Percentiles rank a stretch among this genome's conserved stretches.
Evolutionary conservation across 805 yeast genomes (phyloP).

Genomic region (Spathaspora arborariae): DNA sequence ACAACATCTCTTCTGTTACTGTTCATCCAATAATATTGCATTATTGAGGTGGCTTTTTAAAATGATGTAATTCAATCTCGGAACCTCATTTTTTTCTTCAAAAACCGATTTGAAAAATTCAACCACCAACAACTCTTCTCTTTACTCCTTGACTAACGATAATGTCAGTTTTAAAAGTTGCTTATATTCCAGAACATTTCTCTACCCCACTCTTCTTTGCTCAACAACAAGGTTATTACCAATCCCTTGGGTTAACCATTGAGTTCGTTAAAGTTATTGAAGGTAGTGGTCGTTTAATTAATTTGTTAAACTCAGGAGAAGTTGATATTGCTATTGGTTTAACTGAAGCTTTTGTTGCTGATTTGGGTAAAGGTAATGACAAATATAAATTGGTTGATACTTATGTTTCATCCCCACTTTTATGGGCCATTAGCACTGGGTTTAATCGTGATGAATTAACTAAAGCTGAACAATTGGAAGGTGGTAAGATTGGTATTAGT

Average conservation of each 20-base stretch:
- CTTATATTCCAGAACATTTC: slow-evolving; percentile 89
- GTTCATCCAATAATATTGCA: not conserved
- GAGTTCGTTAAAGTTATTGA: slow-evolving; percentile 71
- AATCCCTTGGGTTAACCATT: slow-evolving; percentile 46
- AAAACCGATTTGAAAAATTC: not conserved
- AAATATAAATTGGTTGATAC: slow-evolving; percentile 70
- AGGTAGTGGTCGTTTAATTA: slow-evolving; percentile 86
- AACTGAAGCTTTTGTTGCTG: slow-evolving; percentile 88
- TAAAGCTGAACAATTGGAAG: slow-evolving; percentile 51
- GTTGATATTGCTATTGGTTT: slow-evolving; percentile 83
- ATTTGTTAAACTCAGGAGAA: slow-evolving; percentile 56
- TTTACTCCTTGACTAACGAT: not conserved
- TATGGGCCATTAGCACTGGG: slow-evolving; percentile 91
- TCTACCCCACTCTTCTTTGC: slow-evolving; percentile 84
- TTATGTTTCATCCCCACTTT: slow-evolving; percentile 79
- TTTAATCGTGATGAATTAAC: slow-evolving; percentile 50
- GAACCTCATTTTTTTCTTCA: not conserved
- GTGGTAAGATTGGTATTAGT: slow-evolving; percentile 69
- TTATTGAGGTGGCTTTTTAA: not conserved
- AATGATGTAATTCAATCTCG: not conserved
- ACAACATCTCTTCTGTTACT: not conserved
- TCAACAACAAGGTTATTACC: slow-evolving; percentile 51
- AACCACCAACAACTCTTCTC: not conserved
- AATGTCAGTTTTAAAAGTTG: slow-evolving; percentile 46
- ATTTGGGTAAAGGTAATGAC: slow-evolving; percentile 66